Conservation (phyloP, 352 stramenopile genomes). For the Globisporangium emineosum region DNA sequence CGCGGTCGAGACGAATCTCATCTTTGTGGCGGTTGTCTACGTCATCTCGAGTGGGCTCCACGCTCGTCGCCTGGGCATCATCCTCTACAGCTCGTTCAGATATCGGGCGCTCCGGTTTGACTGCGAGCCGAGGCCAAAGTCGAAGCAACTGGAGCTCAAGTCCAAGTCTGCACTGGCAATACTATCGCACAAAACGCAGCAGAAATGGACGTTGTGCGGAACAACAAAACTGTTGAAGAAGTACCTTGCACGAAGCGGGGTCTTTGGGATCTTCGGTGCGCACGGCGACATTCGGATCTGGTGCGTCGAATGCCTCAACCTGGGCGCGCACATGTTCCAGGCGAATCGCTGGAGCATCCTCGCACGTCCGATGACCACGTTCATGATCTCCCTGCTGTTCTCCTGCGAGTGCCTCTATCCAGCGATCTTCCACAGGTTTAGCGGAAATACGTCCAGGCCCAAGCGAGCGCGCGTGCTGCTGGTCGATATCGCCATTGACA, state of each 20-base stretch:
- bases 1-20: conserved; percentile 1
- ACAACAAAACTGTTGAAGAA: background rate
- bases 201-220: background rate
- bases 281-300: conserved; percentile 12
- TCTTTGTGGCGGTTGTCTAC: conserved; percentile 5
- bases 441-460: background rate
- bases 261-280: conserved; percentile 10
- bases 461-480: background rate
- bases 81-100: background rate
- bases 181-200: background rate
- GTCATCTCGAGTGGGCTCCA: background rate
- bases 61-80: background rate
- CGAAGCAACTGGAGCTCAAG: background rate
- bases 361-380: background rate
- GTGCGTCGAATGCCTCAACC: conserved; percentile 14
- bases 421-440: conserved; percentile 3
- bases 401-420: conserved; percentile 7
- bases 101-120: conserved; percentile 5
- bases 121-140: background rate
- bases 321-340: conserved; percentile 10
- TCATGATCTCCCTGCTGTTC: background rate
- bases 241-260: conserved; percentile 1
- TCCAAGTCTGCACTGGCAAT: background rate
- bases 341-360: conserved; percentile 3
- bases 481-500: conserved; percentile 8